phyloP scores from a whole-genome alignment of 2,329 filamentous ascomycete genomes.

The Talaromyces sp. region DNA sequence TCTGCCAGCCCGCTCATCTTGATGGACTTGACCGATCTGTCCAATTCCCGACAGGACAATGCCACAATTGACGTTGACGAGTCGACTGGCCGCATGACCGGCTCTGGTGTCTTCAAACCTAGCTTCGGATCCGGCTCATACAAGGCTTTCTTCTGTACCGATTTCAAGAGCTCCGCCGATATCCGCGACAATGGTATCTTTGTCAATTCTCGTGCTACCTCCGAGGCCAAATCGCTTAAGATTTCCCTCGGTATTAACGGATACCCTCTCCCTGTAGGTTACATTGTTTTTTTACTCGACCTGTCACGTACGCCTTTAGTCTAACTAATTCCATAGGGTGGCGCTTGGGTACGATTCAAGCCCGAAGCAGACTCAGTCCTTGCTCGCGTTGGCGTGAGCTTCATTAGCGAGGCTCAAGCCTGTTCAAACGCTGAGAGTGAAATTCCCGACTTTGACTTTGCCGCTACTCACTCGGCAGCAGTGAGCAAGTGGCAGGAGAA shows the following conservation, averaged over 20 bases:
- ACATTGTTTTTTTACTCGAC: not conserved
- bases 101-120: constrained; percentile 55
- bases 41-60: constrained; percentile 55
- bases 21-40: constrained; percentile 60
- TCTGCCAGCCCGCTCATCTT: constrained; percentile 53
- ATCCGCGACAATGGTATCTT: constrained; percentile 60
- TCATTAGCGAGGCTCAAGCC: constrained; percentile 60
- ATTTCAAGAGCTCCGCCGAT: constrained; percentile 52
- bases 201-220: constrained; percentile 55
- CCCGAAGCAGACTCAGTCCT: constrained; percentile 48
- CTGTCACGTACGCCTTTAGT: not conserved
- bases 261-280: constrained; percentile 41
- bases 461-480: constrained; percentile 46
- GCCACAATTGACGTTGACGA: constrained; percentile 54
- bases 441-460: constrained; percentile 61
- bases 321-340: constrained; percentile 32
- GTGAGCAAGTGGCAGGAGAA: constrained; percentile 57
- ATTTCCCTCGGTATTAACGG: constrained; percentile 54
- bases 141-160: constrained; percentile 59
- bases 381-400: constrained; percentile 64
- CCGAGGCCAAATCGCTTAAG: constrained; percentile 48
- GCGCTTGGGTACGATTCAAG: constrained; percentile 60
- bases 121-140: constrained; percentile 62
- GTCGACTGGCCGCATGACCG: constrained; percentile 56
- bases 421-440: constrained; percentile 63